These are phyloP conservation scores for Coemansia sp. DNA, from an alignment of 192 early-diverging fungal genomes.

Conservation along the genomic window DNA sequence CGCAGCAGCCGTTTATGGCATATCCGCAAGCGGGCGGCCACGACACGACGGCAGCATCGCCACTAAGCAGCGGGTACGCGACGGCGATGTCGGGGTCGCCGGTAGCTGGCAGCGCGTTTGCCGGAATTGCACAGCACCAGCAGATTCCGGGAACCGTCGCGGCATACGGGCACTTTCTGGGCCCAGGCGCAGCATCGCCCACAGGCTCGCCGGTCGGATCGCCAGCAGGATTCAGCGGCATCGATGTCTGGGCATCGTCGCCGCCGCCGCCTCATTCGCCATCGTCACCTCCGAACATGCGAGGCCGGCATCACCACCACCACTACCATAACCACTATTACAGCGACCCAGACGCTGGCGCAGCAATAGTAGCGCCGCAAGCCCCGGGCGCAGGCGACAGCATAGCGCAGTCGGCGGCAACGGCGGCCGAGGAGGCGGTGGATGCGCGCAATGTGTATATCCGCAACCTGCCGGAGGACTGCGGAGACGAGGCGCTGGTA, in stretches of 20 bases:
- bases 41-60: constrained; percentile 1
- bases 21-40: background rate
- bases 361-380: background rate
- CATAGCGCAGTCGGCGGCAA: background rate
- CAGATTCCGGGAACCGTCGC: background rate
- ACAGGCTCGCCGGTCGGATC: constrained; percentile 26
- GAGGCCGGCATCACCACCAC: background rate
- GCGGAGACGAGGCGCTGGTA: constrained; percentile 68
- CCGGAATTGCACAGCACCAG: constrained; percentile 6
- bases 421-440: constrained; percentile 10
- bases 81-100: background rate
- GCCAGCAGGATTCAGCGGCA: background rate
- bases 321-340: too few relatives aligned
- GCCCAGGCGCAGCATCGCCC: constrained; percentile 12
- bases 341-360: background rate
- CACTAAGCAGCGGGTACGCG: constrained; percentile 4
- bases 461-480: constrained; percentile 66
- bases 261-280: background rate
- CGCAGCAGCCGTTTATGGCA: background rate
- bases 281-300: background rate
- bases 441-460: constrained; percentile 76
- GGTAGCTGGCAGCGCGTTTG: background rate
- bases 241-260: background rate
- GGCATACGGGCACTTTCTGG: constrained; percentile 34
- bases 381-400: background rate